A percentile compares a stretch with the other conserved stretches of the same genome.
These are phyloP conservation scores for Ustilago tritici DNA, from an alignment of 1,284 basidiomycete species.

Conservation along the genomic window DNA sequence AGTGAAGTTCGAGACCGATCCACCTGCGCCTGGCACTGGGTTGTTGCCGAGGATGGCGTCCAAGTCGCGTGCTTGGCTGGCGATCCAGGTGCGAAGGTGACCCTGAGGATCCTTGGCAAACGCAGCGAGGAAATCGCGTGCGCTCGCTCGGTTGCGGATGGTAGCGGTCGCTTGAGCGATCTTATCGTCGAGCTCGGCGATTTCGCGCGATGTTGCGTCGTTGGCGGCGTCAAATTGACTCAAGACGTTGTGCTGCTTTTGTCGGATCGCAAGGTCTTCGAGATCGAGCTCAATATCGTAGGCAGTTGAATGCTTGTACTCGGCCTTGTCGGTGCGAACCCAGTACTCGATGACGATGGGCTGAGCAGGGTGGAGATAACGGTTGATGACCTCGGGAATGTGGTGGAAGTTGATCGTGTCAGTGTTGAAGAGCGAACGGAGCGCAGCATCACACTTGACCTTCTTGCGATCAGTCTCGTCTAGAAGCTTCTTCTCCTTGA, in stretches of 20 bases:
- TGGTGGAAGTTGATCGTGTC: slow-evolving; percentile 82
- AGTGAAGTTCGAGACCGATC: slow-evolving; percentile 72
- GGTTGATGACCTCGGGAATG: slow-evolving; percentile 86
- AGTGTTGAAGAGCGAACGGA: slow-evolving; percentile 61
- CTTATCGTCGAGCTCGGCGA: slow-evolving; percentile 86
- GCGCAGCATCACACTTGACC: slow-evolving; percentile 78
- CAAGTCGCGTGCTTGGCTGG: slow-evolving; percentile 88
- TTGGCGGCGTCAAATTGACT: slow-evolving; percentile 80
- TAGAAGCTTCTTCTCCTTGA: slow-evolving; percentile 86
- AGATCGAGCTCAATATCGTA: slow-evolving; percentile 91
- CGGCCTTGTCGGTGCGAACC: slow-evolving; percentile 67
- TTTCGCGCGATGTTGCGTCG: slow-evolving; percentile 73
- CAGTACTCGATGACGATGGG: slow-evolving; percentile 87
- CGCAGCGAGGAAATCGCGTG: slow-evolving; percentile 84
- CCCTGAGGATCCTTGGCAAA: slow-evolving; percentile 83
- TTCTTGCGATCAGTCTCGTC: slow-evolving; percentile 87
- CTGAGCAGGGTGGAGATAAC: slow-evolving; percentile 81
- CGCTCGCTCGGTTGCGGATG: slow-evolving; percentile 84
- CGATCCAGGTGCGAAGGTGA: slow-evolving; percentile 90
- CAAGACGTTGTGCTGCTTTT: slow-evolving; percentile 80
- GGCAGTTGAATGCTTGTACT: slow-evolving; percentile 72
- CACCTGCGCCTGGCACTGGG: slow-evolving; percentile 75
- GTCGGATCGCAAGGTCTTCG: slow-evolving; percentile 83
- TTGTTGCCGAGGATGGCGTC: slow-evolving; percentile 81
- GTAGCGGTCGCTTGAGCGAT: slow-evolving; percentile 72